Percentiles rank a stretch among this genome's conserved stretches.
These are phyloP conservation scores for Aspergillus tanneri DNA, from an alignment of 2,329 filamentous ascomycete genomes.

Conservation along the genomic window DNA sequence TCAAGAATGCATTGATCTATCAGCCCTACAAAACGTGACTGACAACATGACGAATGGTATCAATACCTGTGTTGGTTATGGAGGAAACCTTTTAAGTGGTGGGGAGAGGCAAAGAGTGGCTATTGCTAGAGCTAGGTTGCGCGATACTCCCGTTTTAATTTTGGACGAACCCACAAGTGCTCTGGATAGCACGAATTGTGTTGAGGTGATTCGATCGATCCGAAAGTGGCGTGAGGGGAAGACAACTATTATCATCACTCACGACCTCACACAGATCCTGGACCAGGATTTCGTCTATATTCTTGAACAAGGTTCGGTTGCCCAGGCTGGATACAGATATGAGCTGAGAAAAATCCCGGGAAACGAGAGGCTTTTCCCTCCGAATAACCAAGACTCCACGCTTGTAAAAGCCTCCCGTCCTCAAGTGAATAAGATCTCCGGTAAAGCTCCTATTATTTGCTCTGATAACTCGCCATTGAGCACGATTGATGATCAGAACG, in stretches of 20 bases:
- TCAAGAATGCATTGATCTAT: constrained; percentile 61
- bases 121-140: constrained; percentile 72
- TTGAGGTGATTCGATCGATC: constrained; percentile 70
- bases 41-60: constrained; percentile 66
- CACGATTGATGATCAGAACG: too few relatives aligned
- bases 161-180: constrained; percentile 88
- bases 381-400: not conserved
- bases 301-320: constrained; percentile 66
- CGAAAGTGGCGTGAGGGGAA: constrained; percentile 73
- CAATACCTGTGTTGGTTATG: constrained; percentile 67
- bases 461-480: too few relatives aligned
- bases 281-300: constrained; percentile 76
- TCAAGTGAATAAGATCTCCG: not conserved
- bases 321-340: constrained; percentile 65
- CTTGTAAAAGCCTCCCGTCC: not conserved
- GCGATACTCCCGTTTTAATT: constrained; percentile 77
- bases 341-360: constrained; percentile 48
- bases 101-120: constrained; percentile 82
- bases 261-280: constrained; percentile 76
- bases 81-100: constrained; percentile 73
- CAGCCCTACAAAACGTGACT: constrained; percentile 68
- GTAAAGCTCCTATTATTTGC: too few relatives aligned
- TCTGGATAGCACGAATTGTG: constrained; percentile 70
- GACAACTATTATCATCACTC: constrained; percentile 91
- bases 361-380: constrained; percentile 23